phyloP scores from a whole-genome alignment of 352 stramenopile genomes.

The Globisporangium solare region DNA sequence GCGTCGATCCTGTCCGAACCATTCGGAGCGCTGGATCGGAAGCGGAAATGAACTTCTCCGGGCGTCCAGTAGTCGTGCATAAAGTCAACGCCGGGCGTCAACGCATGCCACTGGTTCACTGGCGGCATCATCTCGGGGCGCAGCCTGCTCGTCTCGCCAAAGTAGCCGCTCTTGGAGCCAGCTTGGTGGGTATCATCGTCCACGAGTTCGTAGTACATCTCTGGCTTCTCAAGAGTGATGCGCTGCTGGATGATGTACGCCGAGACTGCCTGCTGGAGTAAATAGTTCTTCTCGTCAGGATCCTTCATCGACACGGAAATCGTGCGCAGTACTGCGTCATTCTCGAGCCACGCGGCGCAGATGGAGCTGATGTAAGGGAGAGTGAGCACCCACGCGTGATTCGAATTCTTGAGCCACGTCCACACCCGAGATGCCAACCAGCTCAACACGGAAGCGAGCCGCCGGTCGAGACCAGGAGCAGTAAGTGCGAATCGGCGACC shows the following conservation, averaged over 20 bases:
- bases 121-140: slow-evolving; percentile 2
- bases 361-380: background rate
- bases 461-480: background rate
- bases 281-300: slow-evolving; percentile 5
- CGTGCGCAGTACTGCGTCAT: background rate
- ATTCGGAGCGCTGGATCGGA: slow-evolving; percentile 7
- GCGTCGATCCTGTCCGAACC: slow-evolving; percentile 18
- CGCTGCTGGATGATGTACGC: slow-evolving; percentile 4
- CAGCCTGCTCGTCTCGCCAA: background rate
- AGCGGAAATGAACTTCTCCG: slow-evolving; percentile 7
- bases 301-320: background rate
- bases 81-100: slow-evolving; percentile 3
- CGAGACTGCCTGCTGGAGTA: slow-evolving; percentile 11
- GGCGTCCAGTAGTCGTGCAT: slow-evolving; percentile 1
- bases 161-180: background rate
- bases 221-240: background rate
- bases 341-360: background rate
- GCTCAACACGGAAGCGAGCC: background rate
- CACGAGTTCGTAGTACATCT: slow-evolving; percentile 9
- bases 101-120: slow-evolving; percentile 3
- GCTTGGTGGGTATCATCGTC: background rate
- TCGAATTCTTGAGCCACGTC: background rate
- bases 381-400: background rate
- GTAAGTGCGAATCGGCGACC: background rate
- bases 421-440: background rate